Percentiles rank a stretch among this genome's conserved stretches.
Evolutionary conservation across 2,329 filamentous ascomycete species (phyloP).

Genomic region (Fusarium sp.): DNA sequence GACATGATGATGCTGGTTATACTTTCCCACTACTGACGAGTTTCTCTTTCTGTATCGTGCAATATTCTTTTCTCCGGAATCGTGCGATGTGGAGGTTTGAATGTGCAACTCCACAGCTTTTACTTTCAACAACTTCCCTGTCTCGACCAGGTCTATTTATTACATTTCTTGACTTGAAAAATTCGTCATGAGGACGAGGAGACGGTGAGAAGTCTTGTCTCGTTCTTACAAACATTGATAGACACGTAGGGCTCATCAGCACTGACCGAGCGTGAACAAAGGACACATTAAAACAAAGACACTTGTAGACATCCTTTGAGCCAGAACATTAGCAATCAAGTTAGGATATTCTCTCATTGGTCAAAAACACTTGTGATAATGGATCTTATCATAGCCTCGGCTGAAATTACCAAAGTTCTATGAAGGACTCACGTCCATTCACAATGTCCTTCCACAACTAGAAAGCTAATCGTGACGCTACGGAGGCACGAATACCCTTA

Average conservation of each 20-base stretch:
- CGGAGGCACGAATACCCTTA: neutral
- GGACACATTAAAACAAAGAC: neutral
- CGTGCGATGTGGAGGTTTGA: neutral
- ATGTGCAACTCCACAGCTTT: neutral
- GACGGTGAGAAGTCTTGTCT: neutral
- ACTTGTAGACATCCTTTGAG: neutral
- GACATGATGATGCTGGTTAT: neutral
- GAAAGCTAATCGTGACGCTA: neutral
- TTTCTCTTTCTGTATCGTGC: neutral
- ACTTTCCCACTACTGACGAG: neutral
- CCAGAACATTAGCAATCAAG: neutral
- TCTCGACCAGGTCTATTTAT: neutral
- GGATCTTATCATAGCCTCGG: neutral
- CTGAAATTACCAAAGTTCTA: neutral
- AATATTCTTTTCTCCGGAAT: neutral
- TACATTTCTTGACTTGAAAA: neutral
- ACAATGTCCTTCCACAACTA: neutral
- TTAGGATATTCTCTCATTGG: neutral
- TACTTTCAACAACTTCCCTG: neutral
- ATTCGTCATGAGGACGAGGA: neutral
- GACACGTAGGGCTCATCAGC: neutral
- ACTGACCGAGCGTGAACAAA: neutral
- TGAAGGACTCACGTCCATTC: neutral
- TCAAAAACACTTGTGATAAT: neutral
- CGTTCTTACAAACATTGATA: neutral